These are phyloP conservation scores for Boletus subcaerulescens DNA, from an alignment of 768 basidiomycete genomes.

Conservation along the genomic window DNA sequence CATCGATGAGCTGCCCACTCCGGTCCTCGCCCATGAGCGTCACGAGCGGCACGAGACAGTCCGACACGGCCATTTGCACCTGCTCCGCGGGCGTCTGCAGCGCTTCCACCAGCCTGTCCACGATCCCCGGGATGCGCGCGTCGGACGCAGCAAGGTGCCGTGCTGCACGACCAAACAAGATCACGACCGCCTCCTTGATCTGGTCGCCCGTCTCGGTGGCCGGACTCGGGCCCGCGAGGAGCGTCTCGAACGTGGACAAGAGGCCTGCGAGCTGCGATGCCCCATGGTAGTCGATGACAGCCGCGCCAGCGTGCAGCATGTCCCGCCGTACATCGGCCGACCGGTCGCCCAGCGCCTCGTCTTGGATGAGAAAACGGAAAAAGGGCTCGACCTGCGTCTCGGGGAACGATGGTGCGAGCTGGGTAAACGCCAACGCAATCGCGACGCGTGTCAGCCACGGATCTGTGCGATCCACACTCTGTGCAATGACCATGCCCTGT, in stretches of 20 bases:
- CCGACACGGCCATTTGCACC: conserved; percentile 94
- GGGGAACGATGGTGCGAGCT: conserved; percentile 64
- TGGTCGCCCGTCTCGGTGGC: conserved; percentile 76
- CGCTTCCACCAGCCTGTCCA: conserved; percentile 83
- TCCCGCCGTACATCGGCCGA: conserved; percentile 75
- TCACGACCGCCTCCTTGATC: conserved; percentile 93
- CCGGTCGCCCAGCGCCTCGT: conserved; percentile 86
- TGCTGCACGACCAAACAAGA: conserved; percentile 90
- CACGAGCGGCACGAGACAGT: conserved; percentile 88
- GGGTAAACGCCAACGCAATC: conserved; percentile 62
- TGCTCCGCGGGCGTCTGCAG: conserved; percentile 93
- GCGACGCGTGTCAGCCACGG: conserved; percentile 86
- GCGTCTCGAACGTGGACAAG: conserved; percentile 78
- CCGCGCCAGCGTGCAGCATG: conserved; percentile 83
- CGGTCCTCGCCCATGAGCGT: conserved; percentile 52
- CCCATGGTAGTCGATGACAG: conserved; percentile 83
- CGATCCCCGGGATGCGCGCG: conserved; percentile 72
- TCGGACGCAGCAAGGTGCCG: conserved; percentile 80
- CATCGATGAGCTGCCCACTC: conserved; percentile 59
- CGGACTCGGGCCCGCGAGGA: conserved; percentile 53
- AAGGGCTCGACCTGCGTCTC: conserved; percentile 60
- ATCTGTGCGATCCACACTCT: conserved; percentile 82
- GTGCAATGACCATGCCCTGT: conserved; percentile 90
- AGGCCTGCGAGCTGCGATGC: conserved; percentile 65
- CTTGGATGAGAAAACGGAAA: conserved; percentile 83